A percentile compares a stretch with the other conserved stretches of the same genome.
Conservation (phyloP, 768 basidiomycete species). For the Lenzites betulinus region DNA sequence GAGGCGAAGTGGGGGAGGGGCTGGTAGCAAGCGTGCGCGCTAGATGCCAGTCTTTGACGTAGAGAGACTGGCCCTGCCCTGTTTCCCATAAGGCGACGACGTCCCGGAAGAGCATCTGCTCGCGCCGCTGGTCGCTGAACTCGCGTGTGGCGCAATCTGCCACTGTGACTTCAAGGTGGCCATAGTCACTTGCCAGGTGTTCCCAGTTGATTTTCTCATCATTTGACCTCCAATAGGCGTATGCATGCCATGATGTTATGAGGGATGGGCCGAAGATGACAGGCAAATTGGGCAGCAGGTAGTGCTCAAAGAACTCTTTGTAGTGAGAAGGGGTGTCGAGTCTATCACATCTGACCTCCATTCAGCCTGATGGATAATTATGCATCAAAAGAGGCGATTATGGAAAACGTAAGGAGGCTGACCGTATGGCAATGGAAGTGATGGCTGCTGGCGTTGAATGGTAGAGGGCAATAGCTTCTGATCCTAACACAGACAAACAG, state of each 20-base stretch:
- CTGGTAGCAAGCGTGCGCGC: conserved; percentile 17
- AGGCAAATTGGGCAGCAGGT: conserved; percentile 28
- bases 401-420: too few relatives aligned
- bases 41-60: conserved; percentile 36
- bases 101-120: conserved; percentile 21
- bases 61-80: conserved; percentile 23
- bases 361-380: neutral
- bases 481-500: conserved; percentile 16
- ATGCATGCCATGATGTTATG: conserved; percentile 25
- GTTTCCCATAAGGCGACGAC: conserved; percentile 27
- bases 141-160: conserved; percentile 29
- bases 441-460: conserved; percentile 2
- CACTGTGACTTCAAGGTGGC: conserved; percentile 24
- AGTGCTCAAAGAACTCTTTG: conserved; percentile 22
- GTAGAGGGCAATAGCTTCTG: conserved; percentile 14
- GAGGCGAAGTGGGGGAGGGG: neutral
- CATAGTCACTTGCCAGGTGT: conserved; percentile 22
- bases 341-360: neutral
- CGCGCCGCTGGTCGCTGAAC: conserved; percentile 29
- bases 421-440: too few relatives aligned
- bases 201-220: conserved; percentile 24
- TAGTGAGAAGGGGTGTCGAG: conserved; percentile 20
- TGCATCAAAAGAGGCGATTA: too few relatives aligned
- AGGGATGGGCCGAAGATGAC: conserved; percentile 27
- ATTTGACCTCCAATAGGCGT: conserved; percentile 15